A percentile compares a stretch with the other conserved stretches of the same genome.
Conservation (phyloP, 805 yeast genomes). For the Pichia thaimueangensis region DNA sequence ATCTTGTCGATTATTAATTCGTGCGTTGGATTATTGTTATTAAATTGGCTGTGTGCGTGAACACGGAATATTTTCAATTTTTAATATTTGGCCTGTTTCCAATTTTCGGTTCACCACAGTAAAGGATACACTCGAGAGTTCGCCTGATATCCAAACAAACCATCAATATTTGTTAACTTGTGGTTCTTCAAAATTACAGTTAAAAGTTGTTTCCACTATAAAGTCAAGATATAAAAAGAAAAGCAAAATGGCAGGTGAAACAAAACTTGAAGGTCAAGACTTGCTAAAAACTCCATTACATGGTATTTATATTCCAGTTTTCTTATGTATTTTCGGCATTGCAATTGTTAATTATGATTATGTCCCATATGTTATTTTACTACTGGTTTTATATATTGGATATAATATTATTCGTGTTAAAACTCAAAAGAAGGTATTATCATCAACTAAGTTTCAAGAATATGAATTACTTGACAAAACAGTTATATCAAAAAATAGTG, state of each 20-base stretch:
- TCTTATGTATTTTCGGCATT: constrained; percentile 55
- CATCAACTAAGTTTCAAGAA: constrained; percentile 49
- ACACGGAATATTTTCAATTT: too few species aligned
- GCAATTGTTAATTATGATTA: constrained; percentile 44
- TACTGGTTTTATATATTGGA: constrained; percentile 34
- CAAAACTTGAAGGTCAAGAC: constrained; percentile 30
- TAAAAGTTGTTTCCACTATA: too few species aligned
- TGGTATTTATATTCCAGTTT: constrained; percentile 67
- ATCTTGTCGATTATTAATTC: too few species aligned
- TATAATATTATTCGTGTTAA: constrained; percentile 34
- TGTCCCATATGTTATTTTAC: constrained; percentile 38
- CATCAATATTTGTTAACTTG: too few species aligned
- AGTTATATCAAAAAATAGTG: constrained; percentile 60
- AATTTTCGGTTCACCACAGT: too few species aligned
- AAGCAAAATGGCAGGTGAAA: background rate
- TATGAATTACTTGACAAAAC: constrained; percentile 72
- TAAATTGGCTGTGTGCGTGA: too few species aligned
- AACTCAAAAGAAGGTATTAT: constrained; percentile 35
- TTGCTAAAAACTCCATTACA: constrained; percentile 66
- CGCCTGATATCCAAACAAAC: too few species aligned
- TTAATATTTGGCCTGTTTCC: too few species aligned
- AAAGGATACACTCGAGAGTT: too few species aligned
- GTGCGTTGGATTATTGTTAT: too few species aligned
- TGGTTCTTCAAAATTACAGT: too few species aligned
- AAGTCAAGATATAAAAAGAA: too few species aligned